Base-by-base conservation (phyloP, 2,329 filamentous ascomycete genomes). In the Orbilia oligospora region DNA sequence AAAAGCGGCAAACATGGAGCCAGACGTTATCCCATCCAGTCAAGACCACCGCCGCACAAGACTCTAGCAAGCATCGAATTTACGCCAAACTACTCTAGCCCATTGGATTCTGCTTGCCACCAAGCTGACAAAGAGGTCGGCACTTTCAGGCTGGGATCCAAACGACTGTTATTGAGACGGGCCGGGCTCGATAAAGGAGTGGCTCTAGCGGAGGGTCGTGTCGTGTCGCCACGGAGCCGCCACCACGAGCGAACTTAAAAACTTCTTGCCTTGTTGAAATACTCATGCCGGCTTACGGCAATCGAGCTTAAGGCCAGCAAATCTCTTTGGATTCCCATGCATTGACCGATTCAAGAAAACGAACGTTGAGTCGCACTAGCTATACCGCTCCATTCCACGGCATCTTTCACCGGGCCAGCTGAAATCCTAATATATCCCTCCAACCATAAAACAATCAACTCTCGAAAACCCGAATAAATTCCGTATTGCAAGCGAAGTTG, bases 201-300 rank as follows among this genome's bases (percentile, higher is more conserved):
- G 51, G 20, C 53, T 69, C n/a, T 10, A 53, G 61, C n/a, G 51
- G 63, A 55, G 33, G 5, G 56, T 61, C 22, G 51, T 55, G 22
- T 70, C 66, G 65, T 56, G 65, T 76, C 67, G 67, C 67, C 67
- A 68, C 73, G 49, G 48, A 36, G 36, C 66, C 30, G 49, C 67
- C 58, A 71, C 67, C 58, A 71, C 65, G 58, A 46, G 36, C 36
- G 46, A 61, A 71, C 20, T 44, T 49, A 58, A 76, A 56, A 64
- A 38, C 12, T 49, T 58, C 64, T 27, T 41, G 14, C 36, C 27
- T 48, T 30, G 16, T 66, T 66, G 16, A 58, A 58, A 46, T 46
- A 71, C 49, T 63, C 58, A 38, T 30, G 61, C 44, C 58, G 49
- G 33, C 33, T 58, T 55, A 46, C 56, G 49, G 70, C 36, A 61